These are phyloP conservation scores for Evernia prunastri DNA, from an alignment of 495 filamentous ascomycete species.

Conservation along the genomic window DNA sequence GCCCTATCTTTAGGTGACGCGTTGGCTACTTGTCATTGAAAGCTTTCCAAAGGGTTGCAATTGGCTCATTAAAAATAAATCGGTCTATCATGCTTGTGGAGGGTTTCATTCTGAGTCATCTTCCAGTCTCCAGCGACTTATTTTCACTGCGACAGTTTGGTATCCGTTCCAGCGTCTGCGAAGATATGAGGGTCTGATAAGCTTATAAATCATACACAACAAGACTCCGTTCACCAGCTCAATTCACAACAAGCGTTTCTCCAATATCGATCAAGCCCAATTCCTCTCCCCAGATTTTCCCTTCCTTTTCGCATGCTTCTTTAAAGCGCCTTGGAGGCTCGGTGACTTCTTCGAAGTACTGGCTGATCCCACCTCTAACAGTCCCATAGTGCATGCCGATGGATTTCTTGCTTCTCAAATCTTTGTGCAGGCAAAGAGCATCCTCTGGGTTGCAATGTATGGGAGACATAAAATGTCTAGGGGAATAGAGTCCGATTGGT, in stretches of 20 bases:
- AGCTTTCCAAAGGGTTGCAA: too few species aligned
- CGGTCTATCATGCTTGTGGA: too few species aligned
- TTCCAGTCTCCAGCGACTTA: too few species aligned
- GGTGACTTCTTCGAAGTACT: conserved; percentile 37
- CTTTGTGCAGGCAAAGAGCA: conserved; percentile 35
- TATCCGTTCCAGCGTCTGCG: too few species aligned
- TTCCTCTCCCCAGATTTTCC: conserved; percentile 31
- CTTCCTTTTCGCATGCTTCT: conserved; percentile 35
- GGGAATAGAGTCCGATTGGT: conserved; percentile 38
- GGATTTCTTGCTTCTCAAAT: conserved; percentile 35
- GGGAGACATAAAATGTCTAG: conserved; percentile 32
- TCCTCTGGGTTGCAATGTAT: conserved; percentile 38
- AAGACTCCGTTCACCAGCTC: neutral
- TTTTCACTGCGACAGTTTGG: too few species aligned
- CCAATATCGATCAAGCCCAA: conserved; percentile 36
- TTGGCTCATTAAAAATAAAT: too few species aligned
- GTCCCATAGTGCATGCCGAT: conserved; percentile 43
- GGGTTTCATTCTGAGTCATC: too few species aligned
- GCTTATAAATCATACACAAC: neutral
- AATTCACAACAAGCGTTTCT: conserved; percentile 24
- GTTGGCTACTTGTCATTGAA: too few species aligned
- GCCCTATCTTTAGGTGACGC: too few species aligned
- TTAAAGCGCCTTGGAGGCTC: conserved; percentile 37
- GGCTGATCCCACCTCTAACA: conserved; percentile 34
- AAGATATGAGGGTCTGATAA: too few species aligned